Evolutionary conservation across 139 green algal genomes (phyloP).

Genomic region (Micromonas pusilla): DNA sequence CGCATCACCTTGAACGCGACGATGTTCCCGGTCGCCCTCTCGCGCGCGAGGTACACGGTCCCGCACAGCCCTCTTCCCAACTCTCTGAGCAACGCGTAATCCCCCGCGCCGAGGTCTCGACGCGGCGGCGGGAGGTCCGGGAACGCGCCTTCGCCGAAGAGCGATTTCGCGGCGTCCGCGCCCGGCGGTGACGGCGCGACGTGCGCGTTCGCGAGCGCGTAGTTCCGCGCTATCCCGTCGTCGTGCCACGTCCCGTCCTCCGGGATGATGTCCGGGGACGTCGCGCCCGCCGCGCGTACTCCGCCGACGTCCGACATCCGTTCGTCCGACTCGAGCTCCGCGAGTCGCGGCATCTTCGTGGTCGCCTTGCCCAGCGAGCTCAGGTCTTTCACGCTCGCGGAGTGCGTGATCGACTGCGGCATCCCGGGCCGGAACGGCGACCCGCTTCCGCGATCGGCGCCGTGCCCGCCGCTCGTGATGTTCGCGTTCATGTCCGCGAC

Average conservation of each 20-base stretch:
- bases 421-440: background rate
- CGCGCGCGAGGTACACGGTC: slow-evolving; percentile 12
- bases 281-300: too few species aligned
- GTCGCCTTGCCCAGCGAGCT: background rate
- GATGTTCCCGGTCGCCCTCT: background rate
- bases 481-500: background rate
- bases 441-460: background rate
- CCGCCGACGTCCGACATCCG: too few species aligned
- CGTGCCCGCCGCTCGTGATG: background rate
- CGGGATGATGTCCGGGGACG: too few species aligned
- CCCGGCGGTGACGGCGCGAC: too few species aligned
- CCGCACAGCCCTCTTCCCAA: slow-evolving; percentile 18
- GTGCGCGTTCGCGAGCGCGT: too few species aligned
- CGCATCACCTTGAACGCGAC: slow-evolving; percentile 31
- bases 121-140: background rate
- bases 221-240: too few species aligned
- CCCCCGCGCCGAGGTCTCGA: background rate
- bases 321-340: too few species aligned
- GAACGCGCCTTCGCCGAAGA: background rate
- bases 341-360: background rate
- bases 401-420: background rate
- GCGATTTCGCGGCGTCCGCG: background rate
- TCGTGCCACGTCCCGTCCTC: too few species aligned
- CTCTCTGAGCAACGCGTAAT: slow-evolving; percentile 13
- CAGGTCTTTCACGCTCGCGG: background rate